phyloP scores from a whole-genome alignment of 305 asterid species.

The Solanum aculeatissimum region DNA sequence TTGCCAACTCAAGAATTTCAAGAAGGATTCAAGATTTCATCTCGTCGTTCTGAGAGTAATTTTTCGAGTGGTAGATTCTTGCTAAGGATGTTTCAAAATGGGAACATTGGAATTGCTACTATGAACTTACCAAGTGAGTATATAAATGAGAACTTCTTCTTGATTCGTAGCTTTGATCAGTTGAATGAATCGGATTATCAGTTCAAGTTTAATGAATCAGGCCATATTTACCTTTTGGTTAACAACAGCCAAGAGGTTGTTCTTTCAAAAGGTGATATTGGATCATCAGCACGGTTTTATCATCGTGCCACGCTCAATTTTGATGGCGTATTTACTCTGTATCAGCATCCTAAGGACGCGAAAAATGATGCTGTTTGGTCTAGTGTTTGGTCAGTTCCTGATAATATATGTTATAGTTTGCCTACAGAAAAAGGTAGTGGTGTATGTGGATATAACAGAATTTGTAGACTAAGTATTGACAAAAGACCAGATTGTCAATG shows the following conservation, averaged over 20 bases:
- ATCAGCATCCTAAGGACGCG: neutral
- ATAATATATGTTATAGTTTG: constrained; percentile 16
- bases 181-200: neutral
- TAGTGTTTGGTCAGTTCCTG: constrained; percentile 16
- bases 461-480: constrained; percentile 17
- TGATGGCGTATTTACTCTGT: constrained; percentile 6
- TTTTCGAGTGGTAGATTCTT: constrained; percentile 27
- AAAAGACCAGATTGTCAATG: constrained; percentile 25
- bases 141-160: constrained; percentile 16
- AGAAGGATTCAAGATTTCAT: constrained; percentile 7
- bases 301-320: constrained; percentile 11
- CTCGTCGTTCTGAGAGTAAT: constrained; percentile 9
- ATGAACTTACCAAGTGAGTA: constrained; percentile 6
- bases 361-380: constrained; percentile 15
- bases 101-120: constrained; percentile 23
- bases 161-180: constrained; percentile 1
- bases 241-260: constrained; percentile 8
- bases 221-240: constrained; percentile 4
- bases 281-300: constrained; percentile 15
- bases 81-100: constrained; percentile 7
- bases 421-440: constrained; percentile 19
- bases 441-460: constrained; percentile 50
- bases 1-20: constrained; percentile 30
- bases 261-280: constrained; percentile 18
- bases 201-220: constrained; percentile 23